Evolutionary conservation across 345 rosid species (phyloP), one percentile per base, ranked within the genome.

Genomic region (Corchorus olitorius): DNA sequence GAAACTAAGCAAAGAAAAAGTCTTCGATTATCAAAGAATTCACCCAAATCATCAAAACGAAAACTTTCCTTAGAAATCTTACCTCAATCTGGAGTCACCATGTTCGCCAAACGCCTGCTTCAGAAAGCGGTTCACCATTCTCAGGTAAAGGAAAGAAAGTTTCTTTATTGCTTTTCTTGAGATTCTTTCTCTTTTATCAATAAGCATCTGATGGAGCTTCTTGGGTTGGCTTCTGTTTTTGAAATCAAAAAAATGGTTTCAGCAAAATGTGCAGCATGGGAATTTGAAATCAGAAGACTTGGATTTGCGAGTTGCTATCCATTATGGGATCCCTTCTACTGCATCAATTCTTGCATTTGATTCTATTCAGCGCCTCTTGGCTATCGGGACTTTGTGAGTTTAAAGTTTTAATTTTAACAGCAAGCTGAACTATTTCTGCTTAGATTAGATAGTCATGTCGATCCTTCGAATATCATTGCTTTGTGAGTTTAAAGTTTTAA

Each of bases 301-400:
- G 81, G 88, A 87, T 79, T 76, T 85, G 61, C 84, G 70, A 27
- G 70, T 86, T 69, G 69, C 72, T 49, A 50, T 86, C 50, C 94
- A 91, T 82, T 85, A 87, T 61, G 92, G 91, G 34, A 77, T 89
- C 68, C 94, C 94, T 2, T 79, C 93, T 53, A 89, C 94, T 4
- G 80, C 93, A 54, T 86, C 94, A 4, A 79, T 84, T 81, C 89
- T 91, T 65, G 91, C 94, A 70, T 87, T 91, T 78, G 93, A 91
- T 56, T 76, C 86, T 34, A 77, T 87, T 54, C 94, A 91, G 76
- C 80, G 89, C 63, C 86, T 91, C 14, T 79, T 89, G 76, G 92
- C 94, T 15, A 78, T 85, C 59, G 94, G 79, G 9, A 89, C 94
- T 54, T 78, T 87, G 94, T 89, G 79, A 85, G 92, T 82, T 63